Evolutionary conservation across 2,329 filamentous ascomycete genomes (phyloP), one percentile per base, ranked within the genome.

Genomic region (Epichloe uncinata): DNA sequence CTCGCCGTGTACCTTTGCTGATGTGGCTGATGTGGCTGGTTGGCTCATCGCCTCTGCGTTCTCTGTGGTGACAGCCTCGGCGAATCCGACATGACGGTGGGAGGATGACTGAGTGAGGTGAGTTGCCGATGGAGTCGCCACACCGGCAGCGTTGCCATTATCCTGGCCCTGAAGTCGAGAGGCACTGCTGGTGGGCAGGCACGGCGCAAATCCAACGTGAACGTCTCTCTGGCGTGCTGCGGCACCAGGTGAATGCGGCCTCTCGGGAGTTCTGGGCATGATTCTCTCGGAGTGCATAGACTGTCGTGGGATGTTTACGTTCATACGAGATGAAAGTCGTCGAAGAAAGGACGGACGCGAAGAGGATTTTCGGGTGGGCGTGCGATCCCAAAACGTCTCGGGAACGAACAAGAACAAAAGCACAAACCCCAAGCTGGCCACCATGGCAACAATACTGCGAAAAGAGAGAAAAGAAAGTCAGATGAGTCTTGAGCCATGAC

Each of bases 361-460:
- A 6, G 63, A 62, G 3, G 65, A 57, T 40, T 65, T 66, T 18
- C 65, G 61, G 3, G 66, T 61, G 2, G 90, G 89, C 2, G 84
- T 84, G 45, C 91, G 76, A 64, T 96, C 89, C 91, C 91, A 97
- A 57, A 95, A 96, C 0, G 89, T 95, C 68, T 97, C 91, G 0
- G 91, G 91, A 0, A 95, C 87, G 58, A 95, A 95, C 52, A 96
- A 73, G 63, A 95, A 95, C 1, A 97, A 73, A 3, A 95, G 69
- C 18, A 79, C 63, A 37, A 82, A 75, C 52, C 81, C 82, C 45
- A 87, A 77, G 0, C 74, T 87, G 35, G 89, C 85, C 9, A 95
- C 71, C 3, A 95, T 86, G 0, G 89, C 80, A 43, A 95, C 81
- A 50, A 95, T 82, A 84, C 84, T 85, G 47, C 8, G n/a, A 11